Evolutionary conservation across 257 asterid species (phyloP), one percentile per base, ranked within the genome.

Genomic region (Solanum dulcamara): DNA sequence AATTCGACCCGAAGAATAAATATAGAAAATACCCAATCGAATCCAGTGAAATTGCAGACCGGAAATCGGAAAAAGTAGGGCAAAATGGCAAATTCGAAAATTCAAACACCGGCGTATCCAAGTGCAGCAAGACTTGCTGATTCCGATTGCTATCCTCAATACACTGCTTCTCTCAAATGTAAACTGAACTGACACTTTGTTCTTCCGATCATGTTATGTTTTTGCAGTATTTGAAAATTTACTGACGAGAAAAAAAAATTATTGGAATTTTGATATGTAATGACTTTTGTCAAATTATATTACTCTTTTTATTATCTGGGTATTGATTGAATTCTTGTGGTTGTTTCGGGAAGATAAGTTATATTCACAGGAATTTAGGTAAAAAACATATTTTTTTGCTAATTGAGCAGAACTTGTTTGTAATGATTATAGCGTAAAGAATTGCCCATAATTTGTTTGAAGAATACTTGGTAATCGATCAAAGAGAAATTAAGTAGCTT

Each of bases 121-220:
- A 92, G 98, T 85, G 91, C 97, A 38, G 94, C 97, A 51, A 91
- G 93, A 85, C 83, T 96, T 71, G 68, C 98, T 81, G 97, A 96
- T 87, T 96, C 98, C 26, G 92, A 89, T 8, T 96, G 99, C 86
- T 96, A 91, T 72, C 90, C 94, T 79, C 93, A 94, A 35, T 96
- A 96, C 88, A 85, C 96, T n/a, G 96, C 97, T 86, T 96, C 99
- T 85, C 98, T 96, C 55, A 96, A 94, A 85, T 96, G 98, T 96
- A 91, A 84, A 38, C 37, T 11, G 35, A 46, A 28, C 53, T 71
- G 35, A n/a, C 24, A 50, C 84, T 13, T 20, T 48, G 22, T 71
- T 20, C 12, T 81, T 70, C n/a, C 24, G 32, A 13, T 75, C 11
- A 66, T 20, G 38, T 12, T 13, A 2, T 71, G 1, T 83, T 14